These are phyloP conservation scores for Sarocladium oryzae DNA, from an alignment of 2,329 filamentous ascomycete genomes.

Conservation along the genomic window DNA sequence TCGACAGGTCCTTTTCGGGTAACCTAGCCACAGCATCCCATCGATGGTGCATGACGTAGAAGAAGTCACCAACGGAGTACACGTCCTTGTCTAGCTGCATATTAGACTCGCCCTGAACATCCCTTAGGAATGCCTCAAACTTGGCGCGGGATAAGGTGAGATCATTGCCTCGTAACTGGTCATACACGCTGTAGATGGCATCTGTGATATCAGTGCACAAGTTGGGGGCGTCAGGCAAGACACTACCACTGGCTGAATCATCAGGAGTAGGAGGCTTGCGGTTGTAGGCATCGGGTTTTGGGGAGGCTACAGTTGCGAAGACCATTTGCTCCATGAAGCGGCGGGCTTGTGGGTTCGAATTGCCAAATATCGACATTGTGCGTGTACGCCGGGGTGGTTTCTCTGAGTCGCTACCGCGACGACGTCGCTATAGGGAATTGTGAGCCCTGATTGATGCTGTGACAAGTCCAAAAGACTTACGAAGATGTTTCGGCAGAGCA, in stretches of 20 bases:
- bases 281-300: conserved; percentile 18
- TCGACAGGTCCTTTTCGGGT: conserved; percentile 50
- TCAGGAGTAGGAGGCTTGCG: conserved; percentile 15
- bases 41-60: conserved; percentile 25
- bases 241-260: conserved; percentile 20
- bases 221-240: conserved; percentile 13
- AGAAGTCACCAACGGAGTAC: conserved; percentile 43
- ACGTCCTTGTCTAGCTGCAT: conserved; percentile 30
- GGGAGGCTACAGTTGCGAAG: conserved; percentile 24
- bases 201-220: conserved; percentile 37
- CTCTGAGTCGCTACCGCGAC: neutral
- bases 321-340: conserved; percentile 26
- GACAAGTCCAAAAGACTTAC: conserved; percentile 14
- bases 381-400: conserved; percentile 24
- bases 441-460: neutral
- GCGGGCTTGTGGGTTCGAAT: conserved; percentile 25
- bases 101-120: conserved; percentile 38
- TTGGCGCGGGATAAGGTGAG: conserved; percentile 24
- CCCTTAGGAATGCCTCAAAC: conserved; percentile 43
- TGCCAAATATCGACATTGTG: conserved; percentile 34
- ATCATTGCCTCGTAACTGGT: conserved; percentile 32
- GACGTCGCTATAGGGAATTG: conserved; percentile 3
- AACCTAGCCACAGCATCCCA: conserved; percentile 42
- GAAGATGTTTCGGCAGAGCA: conserved; percentile 12
- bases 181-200: conserved; percentile 43